phyloP scores from a whole-genome alignment of 495 filamentous ascomycete species.

The Daldinia concentrica region DNA sequence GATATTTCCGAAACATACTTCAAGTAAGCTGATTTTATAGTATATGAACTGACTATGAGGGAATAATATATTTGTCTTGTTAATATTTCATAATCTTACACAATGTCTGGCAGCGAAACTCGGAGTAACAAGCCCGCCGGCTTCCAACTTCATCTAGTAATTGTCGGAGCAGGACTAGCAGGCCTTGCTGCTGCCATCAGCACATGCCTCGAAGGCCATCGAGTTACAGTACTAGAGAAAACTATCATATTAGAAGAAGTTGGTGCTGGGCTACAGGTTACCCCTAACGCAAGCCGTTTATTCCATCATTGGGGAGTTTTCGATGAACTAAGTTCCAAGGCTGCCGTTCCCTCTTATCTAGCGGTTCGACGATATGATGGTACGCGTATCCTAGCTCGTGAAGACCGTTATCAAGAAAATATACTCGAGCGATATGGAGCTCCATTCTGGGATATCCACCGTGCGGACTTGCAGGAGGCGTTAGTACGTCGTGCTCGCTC shows the following conservation, averaged over 20 bases:
- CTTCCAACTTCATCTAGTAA: background rate
- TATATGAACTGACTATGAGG: background rate
- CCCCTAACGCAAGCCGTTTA: slow-evolving; percentile 65
- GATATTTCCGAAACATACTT: background rate
- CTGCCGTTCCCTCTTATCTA: slow-evolving; percentile 62
- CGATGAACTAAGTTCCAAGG: slow-evolving; percentile 54
- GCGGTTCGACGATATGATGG: slow-evolving; percentile 43
- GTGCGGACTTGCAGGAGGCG: background rate
- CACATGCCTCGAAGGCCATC: slow-evolving; percentile 8
- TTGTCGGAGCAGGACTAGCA: slow-evolving; percentile 46
- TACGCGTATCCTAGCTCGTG: background rate
- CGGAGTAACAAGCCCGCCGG: background rate
- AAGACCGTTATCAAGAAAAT: background rate
- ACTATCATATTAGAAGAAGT: slow-evolving; percentile 37
- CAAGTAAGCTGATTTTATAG: background rate
- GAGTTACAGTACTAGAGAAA: slow-evolving; percentile 13
- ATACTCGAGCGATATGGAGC: background rate
- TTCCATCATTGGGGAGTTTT: slow-evolving; percentile 64
- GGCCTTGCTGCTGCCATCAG: slow-evolving; percentile 57
- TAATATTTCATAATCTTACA: background rate
- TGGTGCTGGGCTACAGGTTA: slow-evolving; percentile 64
- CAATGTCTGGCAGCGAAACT: background rate
- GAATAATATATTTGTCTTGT: background rate
- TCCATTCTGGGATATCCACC: background rate
- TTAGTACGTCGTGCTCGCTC: background rate